Evolutionary conservation across 129 eudicot genomes (phyloP).

Genomic region (Tagetes erecta): DNA sequence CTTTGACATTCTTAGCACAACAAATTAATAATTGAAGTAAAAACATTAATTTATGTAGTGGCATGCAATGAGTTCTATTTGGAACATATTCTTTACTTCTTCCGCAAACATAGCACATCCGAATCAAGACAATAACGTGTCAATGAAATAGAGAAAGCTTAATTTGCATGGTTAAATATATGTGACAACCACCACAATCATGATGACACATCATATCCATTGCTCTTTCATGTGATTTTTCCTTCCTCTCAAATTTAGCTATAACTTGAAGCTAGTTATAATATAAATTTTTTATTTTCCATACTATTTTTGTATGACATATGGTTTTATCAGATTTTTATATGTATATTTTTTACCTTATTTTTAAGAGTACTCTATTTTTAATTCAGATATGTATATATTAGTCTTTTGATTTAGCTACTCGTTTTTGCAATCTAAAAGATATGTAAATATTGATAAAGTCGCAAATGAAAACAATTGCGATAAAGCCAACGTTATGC

Average conservation of each 20-base stretch:
- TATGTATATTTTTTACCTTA: not conserved
- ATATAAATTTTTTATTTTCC: not conserved
- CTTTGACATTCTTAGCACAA: not conserved
- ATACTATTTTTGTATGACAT: not conserved
- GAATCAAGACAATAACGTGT: conserved; percentile 38
- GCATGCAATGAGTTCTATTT: conserved; percentile 16
- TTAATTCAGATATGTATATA: not conserved
- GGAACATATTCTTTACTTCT: conserved; percentile 37
- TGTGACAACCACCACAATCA: conserved; percentile 35
- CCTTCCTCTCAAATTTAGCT: conserved; percentile 24
- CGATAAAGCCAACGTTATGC: too few species aligned
- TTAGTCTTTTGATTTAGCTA: not conserved
- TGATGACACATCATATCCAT: conserved; percentile 35
- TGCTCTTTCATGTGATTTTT: conserved; percentile 26
- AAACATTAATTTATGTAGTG: conserved; percentile 11
- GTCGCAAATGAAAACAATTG: too few species aligned
- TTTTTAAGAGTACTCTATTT: not conserved
- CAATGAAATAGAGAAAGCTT: conserved; percentile 48
- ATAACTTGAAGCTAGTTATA: not conserved
- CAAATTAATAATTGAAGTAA: conserved; percentile 9
- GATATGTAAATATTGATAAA: too few species aligned
- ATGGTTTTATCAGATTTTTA: not conserved
- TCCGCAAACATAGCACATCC: conserved; percentile 25
- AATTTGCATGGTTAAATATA: conserved; percentile 27
- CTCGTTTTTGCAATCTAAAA: too few species aligned